Percentiles rank a stretch among this genome's conserved stretches.
Conservation (phyloP, 768 basidiomycete species). For the Daedaleopsis nitida region DNA sequence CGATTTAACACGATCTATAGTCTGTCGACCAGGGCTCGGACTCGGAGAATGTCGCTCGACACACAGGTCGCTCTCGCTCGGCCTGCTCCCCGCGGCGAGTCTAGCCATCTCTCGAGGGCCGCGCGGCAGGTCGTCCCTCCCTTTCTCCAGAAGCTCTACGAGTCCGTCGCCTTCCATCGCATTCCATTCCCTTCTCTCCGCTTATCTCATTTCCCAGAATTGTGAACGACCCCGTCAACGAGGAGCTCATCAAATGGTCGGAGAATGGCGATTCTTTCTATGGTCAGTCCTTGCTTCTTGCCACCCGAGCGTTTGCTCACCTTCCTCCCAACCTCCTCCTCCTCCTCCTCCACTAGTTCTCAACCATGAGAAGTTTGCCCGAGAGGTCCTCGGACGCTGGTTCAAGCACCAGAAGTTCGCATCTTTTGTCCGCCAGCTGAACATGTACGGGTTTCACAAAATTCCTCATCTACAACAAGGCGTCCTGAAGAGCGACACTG, state of each 20-base stretch:
- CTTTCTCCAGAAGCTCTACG: constrained; percentile 91
- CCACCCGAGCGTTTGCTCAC: neutral
- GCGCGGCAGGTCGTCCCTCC: constrained; percentile 65
- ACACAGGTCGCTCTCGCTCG: constrained; percentile 62
- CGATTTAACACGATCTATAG: too few species aligned
- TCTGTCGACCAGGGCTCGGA: neutral
- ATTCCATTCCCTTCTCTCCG: constrained; percentile 6
- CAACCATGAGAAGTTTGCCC: constrained; percentile 88
- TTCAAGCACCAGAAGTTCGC: constrained; percentile 98
- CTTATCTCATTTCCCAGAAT: constrained; percentile 54
- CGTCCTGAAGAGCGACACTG: constrained; percentile 80
- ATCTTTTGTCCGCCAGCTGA: constrained; percentile 89
- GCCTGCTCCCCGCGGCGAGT: constrained; percentile 36
- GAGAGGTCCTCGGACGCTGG: constrained; percentile 87
- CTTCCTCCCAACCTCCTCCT: neutral
- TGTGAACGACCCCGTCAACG: constrained; percentile 84
- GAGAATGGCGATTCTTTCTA: constrained; percentile 91
- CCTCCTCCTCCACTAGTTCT: constrained; percentile 55
- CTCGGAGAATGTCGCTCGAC: constrained; percentile 45
- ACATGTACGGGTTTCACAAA: constrained; percentile 96
- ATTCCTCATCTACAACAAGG: constrained; percentile 96
- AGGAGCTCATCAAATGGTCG: constrained; percentile 89
- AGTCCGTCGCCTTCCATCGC: constrained; percentile 51
- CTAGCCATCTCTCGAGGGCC: constrained; percentile 46
- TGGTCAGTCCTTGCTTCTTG: constrained; percentile 47